Conservation (phyloP, 495 filamentous ascomycete species). For the Tuber calosporum region DNA sequence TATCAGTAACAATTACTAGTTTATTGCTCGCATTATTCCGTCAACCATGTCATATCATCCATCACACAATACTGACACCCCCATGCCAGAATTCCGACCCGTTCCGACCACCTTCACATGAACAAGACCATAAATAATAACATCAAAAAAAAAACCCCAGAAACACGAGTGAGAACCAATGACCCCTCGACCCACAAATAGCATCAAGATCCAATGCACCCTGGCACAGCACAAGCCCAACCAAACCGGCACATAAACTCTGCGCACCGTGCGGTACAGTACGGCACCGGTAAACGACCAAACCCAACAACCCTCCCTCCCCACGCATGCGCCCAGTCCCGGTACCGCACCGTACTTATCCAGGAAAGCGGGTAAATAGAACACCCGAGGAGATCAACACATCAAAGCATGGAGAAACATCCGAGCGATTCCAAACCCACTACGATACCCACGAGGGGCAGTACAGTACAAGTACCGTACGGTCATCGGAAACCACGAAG, state of each 20-base stretch:
- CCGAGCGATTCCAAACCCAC: no score
- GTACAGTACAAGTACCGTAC: no score
- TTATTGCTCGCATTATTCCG: not conserved
- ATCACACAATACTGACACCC: not conserved
- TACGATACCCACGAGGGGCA: no score
- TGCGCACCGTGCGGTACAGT: not conserved
- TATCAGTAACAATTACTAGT: constrained; percentile 1
- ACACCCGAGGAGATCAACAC: no score
- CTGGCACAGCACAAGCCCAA: not conserved
- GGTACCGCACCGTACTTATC: no score
- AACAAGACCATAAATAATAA: not conserved
- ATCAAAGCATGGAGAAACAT: no score
- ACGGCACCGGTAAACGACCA: not conserved
- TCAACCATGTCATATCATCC: not conserved
- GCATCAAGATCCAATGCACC: not conserved
- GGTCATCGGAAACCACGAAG: no score
- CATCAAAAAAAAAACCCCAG: not conserved
- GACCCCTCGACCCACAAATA: not conserved
- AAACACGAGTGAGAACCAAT: constrained; percentile 5
- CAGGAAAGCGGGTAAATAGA: no score
- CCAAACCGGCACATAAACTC: not conserved
- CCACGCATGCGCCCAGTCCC: no score
- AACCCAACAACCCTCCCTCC: not conserved
- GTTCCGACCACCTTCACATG: not conserved
- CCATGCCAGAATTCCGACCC: constrained; percentile 1